Conservation (phyloP, 768 basidiomycete species). For the Asterophora lycoperdoides region DNA sequence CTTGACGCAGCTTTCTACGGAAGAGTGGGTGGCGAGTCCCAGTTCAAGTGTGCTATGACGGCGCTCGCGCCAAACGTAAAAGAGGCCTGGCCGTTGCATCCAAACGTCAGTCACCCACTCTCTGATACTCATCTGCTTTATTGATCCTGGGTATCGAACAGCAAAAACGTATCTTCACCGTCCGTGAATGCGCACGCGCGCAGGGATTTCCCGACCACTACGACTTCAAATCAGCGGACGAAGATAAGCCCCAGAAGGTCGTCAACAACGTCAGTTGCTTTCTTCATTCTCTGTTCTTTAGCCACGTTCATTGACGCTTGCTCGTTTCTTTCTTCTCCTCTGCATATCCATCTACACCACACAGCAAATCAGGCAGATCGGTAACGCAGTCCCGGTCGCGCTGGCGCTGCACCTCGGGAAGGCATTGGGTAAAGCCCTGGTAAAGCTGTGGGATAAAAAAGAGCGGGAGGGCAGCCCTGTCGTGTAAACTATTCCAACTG, state of each 20-base stretch:
- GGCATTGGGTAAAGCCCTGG: slow-evolving; percentile 39
- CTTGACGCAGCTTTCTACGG: slow-evolving; percentile 45
- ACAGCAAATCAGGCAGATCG: slow-evolving; percentile 74
- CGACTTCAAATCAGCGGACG: slow-evolving; percentile 49
- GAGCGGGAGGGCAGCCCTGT: slow-evolving; percentile 43
- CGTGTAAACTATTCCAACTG: slow-evolving; percentile 19
- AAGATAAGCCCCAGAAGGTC: slow-evolving; percentile 24
- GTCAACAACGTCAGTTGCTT: slow-evolving; percentile 47
- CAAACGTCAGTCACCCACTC: slow-evolving; percentile 24
- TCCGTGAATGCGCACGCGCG: slow-evolving; percentile 65
- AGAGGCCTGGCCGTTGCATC: slow-evolving; percentile 40
- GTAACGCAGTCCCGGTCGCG: slow-evolving; percentile 75
- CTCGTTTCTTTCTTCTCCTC: background rate
- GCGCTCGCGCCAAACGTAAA: slow-evolving; percentile 48
- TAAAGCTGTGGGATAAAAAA: slow-evolving; percentile 40
- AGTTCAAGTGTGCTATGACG: slow-evolving; percentile 67
- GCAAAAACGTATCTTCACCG: slow-evolving; percentile 69
- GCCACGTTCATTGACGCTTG: slow-evolving; percentile 1
- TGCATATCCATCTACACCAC: too few relatives aligned
- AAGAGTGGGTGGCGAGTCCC: slow-evolving; percentile 45
- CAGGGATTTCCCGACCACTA: slow-evolving; percentile 79
- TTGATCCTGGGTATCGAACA: slow-evolving; percentile 22
- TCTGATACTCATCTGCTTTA: background rate
- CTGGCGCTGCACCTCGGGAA: slow-evolving; percentile 62
- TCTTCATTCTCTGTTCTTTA: background rate